Evolutionary conservation across 2,329 filamentous ascomycete species (phyloP).

Genomic region (Claviceps citrina): DNA sequence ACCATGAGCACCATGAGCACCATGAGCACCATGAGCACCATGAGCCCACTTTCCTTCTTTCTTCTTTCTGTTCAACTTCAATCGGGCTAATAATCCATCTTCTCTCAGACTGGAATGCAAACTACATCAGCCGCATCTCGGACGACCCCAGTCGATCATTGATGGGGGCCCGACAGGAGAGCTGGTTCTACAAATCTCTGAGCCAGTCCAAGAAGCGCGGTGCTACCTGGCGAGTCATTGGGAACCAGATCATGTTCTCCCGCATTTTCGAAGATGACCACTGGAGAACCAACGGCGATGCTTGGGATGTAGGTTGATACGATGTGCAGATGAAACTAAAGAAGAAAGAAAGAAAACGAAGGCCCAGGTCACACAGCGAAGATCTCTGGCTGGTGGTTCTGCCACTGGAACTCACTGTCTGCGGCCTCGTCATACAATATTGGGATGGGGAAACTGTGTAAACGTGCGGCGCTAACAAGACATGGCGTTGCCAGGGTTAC

Average conservation of each 20-base stretch:
- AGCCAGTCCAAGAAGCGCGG: conserved; percentile 44
- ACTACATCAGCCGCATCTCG: conserved; percentile 44
- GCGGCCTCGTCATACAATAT: no score
- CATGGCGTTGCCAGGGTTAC: conserved; percentile 34
- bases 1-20: no score
- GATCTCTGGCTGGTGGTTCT: no score
- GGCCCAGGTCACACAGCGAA: no score
- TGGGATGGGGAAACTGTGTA: no score
- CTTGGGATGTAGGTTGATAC: conserved; percentile 19
- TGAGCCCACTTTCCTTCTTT: no score
- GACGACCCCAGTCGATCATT: conserved; percentile 52
- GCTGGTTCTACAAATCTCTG: conserved; percentile 54
- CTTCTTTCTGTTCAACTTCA: no score
- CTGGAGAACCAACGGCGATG: conserved; percentile 17
- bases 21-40: no score
- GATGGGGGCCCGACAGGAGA: conserved; percentile 59
- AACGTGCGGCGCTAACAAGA: not conserved
- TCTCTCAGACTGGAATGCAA: conserved; percentile 34
- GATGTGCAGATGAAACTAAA: not conserved
- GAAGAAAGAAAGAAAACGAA: not conserved
- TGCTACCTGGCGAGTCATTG: conserved; percentile 55
- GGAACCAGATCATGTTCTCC: conserved; percentile 56
- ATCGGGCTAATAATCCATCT: no score
- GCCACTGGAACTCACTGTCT: no score
- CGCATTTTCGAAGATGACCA: conserved; percentile 25